Percentiles rank a stretch among this genome's conserved stretches.
phyloP scores from a whole-genome alignment of 345 rosid species.

The Lumnitzera racemosa region DNA sequence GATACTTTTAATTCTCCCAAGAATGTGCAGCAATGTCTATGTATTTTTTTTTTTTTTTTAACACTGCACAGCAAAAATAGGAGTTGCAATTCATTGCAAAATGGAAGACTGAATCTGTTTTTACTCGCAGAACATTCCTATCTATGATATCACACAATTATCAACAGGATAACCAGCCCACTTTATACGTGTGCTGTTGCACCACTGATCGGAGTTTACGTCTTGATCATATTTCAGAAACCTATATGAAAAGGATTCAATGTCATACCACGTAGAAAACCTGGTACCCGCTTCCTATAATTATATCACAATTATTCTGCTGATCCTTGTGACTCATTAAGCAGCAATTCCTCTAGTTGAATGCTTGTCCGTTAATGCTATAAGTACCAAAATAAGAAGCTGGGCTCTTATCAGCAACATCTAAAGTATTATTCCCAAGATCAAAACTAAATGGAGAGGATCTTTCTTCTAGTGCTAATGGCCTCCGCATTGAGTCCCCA shows the following conservation, averaged over 20 bases:
- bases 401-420: slow-evolving; percentile 25
- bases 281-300: slow-evolving; percentile 27
- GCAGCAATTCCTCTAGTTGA: slow-evolving; percentile 49
- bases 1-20: too few species aligned
- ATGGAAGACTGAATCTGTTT: too few species aligned
- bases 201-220: slow-evolving; percentile 32
- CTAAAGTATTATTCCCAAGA: slow-evolving; percentile 30
- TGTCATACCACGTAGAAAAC: slow-evolving; percentile 22
- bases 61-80: too few species aligned
- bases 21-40: too few species aligned
- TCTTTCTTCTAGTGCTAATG: slow-evolving; percentile 25
- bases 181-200: slow-evolving; percentile 7
- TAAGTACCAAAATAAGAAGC: slow-evolving; percentile 36
- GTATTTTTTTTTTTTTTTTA: too few species aligned
- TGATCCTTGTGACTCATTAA: slow-evolving; percentile 20
- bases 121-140: too few species aligned
- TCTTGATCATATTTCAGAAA: slow-evolving; percentile 24
- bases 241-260: slow-evolving; percentile 15
- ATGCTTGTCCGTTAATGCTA: slow-evolving; percentile 38
- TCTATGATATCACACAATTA: too few species aligned
- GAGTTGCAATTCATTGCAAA: too few species aligned
- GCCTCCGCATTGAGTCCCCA: slow-evolving; percentile 34
- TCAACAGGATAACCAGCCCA: too few species aligned
- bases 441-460: slow-evolving; percentile 5
- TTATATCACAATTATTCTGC: slow-evolving; percentile 14